Percentiles rank a stretch among this genome's conserved stretches.
phyloP scores from a whole-genome alignment of 768 basidiomycete genomes.

The Lentinula lateritia region DNA sequence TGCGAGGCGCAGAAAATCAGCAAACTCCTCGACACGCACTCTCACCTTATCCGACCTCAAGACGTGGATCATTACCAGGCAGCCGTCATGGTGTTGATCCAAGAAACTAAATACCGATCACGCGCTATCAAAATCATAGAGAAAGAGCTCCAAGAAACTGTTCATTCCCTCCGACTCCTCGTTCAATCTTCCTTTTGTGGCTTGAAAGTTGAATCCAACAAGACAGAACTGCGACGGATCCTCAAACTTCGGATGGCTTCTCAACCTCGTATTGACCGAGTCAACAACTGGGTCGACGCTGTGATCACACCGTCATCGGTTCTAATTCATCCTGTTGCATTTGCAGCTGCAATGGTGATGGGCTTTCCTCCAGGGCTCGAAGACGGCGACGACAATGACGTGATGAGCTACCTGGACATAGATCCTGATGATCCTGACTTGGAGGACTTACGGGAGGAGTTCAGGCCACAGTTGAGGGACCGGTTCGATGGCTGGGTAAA shows the following conservation, averaged over 20 bases:
- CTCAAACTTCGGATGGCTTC: conserved; percentile 22
- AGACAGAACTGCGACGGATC: conserved; percentile 25
- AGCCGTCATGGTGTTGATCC: conserved; percentile 22
- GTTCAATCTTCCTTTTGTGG: conserved; percentile 28
- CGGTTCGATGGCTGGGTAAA: conserved; percentile 56
- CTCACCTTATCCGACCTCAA: conserved; percentile 37
- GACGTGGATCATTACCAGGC: conserved; percentile 30
- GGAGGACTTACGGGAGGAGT: conserved; percentile 58
- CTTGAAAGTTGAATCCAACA: conserved; percentile 23
- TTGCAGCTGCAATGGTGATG: conserved; percentile 41
- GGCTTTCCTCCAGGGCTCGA: conserved; percentile 34
- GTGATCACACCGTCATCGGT: conserved; percentile 29
- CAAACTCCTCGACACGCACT: conserved; percentile 24
- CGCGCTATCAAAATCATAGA: conserved; percentile 27
- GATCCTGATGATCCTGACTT: conserved; percentile 49
- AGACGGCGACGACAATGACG: conserved; percentile 28
- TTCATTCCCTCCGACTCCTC: conserved; percentile 21
- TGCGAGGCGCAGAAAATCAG: conserved; percentile 20
- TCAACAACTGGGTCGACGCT: conserved; percentile 39
- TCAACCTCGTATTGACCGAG: conserved; percentile 24
- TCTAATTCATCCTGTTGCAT: conserved; percentile 31
- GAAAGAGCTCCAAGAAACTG: conserved; percentile 23
- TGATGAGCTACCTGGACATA: conserved; percentile 27
- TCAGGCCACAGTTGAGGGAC: conserved; percentile 48
- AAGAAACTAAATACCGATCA: neutral